These are phyloP conservation scores for Fusarium irregulare DNA, from an alignment of 2,329 filamentous ascomycete species.

Conservation along the genomic window DNA sequence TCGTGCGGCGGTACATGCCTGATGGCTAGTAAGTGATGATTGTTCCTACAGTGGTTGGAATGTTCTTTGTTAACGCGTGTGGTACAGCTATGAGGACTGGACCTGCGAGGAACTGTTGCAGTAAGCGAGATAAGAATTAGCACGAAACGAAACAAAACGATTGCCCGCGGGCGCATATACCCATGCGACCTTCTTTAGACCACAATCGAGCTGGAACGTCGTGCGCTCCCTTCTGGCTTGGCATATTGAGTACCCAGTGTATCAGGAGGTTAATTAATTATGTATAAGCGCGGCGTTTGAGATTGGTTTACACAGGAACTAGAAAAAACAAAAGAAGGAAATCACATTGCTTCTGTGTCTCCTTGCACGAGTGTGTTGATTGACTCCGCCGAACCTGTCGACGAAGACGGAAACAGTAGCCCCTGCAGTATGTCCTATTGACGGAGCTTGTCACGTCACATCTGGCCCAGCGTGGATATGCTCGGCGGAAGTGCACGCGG, in stretches of 20 bases:
- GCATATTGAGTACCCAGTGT: constrained; percentile 24
- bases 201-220: constrained; percentile 41
- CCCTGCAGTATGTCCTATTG: constrained; percentile 8
- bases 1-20: constrained; percentile 93
- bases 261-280: constrained; percentile 44
- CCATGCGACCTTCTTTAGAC: constrained; percentile 39
- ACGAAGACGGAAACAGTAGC: constrained; percentile 4
- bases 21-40: constrained; percentile 84
- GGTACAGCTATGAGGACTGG: constrained; percentile 95
- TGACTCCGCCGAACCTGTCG: constrained; percentile 11
- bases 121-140: constrained; percentile 50
- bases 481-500: background rate
- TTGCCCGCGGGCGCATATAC: constrained; percentile 44
- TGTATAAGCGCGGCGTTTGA: constrained; percentile 55
- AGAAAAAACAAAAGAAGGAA: constrained; percentile 45
- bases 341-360: constrained; percentile 36
- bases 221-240: constrained; percentile 33
- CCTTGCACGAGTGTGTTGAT: constrained; percentile 23
- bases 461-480: background rate
- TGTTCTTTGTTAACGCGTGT: constrained; percentile 21
- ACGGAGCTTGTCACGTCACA: constrained; percentile 13
- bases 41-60: background rate
- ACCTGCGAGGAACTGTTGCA: constrained; percentile 93
- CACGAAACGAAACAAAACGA: constrained; percentile 27
- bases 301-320: constrained; percentile 46